A percentile compares a stretch with the other conserved stretches of the same genome.
Conservation (phyloP, 2,329 filamentous ascomycete species). For the Penicillium sp. region DNA sequence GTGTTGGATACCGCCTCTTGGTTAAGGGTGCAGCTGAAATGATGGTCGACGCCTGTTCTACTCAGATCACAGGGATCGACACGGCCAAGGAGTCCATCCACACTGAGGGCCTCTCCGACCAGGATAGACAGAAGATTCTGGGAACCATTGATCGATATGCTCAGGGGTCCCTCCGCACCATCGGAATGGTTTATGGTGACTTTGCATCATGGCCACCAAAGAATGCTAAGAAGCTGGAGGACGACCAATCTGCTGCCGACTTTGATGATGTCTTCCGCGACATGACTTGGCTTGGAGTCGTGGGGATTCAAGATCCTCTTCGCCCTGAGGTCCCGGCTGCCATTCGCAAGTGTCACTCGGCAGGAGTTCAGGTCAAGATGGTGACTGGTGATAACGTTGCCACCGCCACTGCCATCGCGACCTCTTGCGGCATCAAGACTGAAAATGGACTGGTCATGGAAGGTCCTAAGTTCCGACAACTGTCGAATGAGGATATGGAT, state of each 20-base stretch:
- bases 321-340: constrained; percentile 66
- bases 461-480: constrained; percentile 63
- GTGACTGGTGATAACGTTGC: constrained; percentile 69
- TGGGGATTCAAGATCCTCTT: constrained; percentile 73
- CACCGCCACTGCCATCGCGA: constrained; percentile 71
- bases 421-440: constrained; percentile 67
- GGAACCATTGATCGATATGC: constrained; percentile 44
- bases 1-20: constrained; percentile 44
- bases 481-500: constrained; percentile 60
- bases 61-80: constrained; percentile 34
- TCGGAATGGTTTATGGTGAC: constrained; percentile 71
- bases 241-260: constrained; percentile 60
- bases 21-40: constrained; percentile 51
- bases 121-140: constrained; percentile 28
- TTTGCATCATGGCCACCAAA: constrained; percentile 67
- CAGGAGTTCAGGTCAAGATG: constrained; percentile 71
- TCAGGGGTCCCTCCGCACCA: constrained; percentile 66
- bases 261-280: constrained; percentile 68
- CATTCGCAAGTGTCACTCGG: constrained; percentile 64
- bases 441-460: constrained; percentile 64
- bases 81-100: constrained; percentile 21
- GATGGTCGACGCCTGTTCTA: constrained; percentile 39
- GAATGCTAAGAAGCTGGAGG: constrained; percentile 55
- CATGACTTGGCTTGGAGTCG: constrained; percentile 70
- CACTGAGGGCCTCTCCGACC: constrained; percentile 26